Conservation (phyloP, 352 stramenopile genomes). For the Globisporangium parvum region DNA sequence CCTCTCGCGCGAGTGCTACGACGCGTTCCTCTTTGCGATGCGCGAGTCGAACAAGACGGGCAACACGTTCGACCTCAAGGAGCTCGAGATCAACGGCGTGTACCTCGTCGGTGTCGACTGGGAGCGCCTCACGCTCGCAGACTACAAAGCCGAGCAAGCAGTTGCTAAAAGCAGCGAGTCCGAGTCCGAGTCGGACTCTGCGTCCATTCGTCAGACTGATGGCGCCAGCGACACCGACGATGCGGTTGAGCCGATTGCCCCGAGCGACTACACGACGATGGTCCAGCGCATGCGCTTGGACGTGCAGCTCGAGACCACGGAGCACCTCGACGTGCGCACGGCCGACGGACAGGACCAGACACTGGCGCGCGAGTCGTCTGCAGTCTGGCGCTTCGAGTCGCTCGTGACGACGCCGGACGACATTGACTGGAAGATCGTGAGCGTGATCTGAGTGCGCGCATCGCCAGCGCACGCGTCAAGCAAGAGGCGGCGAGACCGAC, state of each 20-base stretch:
- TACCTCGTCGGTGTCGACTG: conserved; percentile 39
- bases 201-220: no score
- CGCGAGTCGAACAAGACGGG: conserved; percentile 38
- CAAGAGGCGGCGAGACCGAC: no score
- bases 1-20: conserved; percentile 36
- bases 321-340: conserved; percentile 32
- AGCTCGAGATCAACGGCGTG: conserved; percentile 47
- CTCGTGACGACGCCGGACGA: conserved; percentile 44
- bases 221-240: conserved; percentile 5
- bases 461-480: no score
- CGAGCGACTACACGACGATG: conserved; percentile 24
- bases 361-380: conserved; percentile 24
- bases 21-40: conserved; percentile 51
- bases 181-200: no score
- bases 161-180: conserved; percentile 6
- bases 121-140: conserved; percentile 36
- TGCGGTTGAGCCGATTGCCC: neutral
- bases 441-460: conserved; percentile 9
- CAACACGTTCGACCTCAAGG: conserved; percentile 37
- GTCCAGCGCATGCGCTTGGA: conserved; percentile 36
- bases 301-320: conserved; percentile 30
- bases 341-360: conserved; percentile 21
- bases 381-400: conserved; percentile 51
- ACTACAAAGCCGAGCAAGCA: conserved; percentile 36
- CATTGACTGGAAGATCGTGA: conserved; percentile 58